Conservation (phyloP, 176 grass and related monocot species). For the Phragmites australis region DNA sequence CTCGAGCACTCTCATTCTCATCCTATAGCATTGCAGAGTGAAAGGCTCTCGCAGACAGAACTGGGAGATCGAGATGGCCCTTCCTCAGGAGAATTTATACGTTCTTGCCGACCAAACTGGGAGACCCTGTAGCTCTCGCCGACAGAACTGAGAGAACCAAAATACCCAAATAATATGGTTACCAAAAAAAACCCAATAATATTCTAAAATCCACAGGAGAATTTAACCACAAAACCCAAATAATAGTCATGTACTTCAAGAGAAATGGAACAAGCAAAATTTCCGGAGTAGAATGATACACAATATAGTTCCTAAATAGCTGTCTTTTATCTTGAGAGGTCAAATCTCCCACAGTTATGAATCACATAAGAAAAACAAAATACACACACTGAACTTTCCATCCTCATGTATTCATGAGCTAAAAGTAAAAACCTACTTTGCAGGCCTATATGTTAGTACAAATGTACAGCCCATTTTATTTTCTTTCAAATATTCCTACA, state of each 20-base stretch:
- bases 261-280: background rate
- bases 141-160: too few species aligned
- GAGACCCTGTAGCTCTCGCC: too few species aligned
- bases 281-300: background rate
- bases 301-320: conserved; percentile 29
- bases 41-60: too few species aligned
- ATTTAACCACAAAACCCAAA: conserved; percentile 18
- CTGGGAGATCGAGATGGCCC: too few species aligned
- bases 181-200: too few species aligned
- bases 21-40: too few species aligned
- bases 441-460: background rate
- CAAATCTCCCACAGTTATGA: background rate
- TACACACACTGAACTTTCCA: background rate
- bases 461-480: background rate
- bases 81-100: too few species aligned
- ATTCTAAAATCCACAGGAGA: background rate
- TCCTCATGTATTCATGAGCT: background rate
- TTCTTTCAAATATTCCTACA: background rate
- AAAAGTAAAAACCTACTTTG: conserved; percentile 14
- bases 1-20: too few species aligned
- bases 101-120: too few species aligned
- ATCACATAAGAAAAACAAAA: background rate
- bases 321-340: background rate
- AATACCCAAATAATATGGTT: too few species aligned
- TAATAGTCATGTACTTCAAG: background rate